Evolutionary conservation across 352 stramenopile genomes (phyloP), one percentile per base, ranked within the genome.

Genomic region (Globisporangium megalacanthum): DNA sequence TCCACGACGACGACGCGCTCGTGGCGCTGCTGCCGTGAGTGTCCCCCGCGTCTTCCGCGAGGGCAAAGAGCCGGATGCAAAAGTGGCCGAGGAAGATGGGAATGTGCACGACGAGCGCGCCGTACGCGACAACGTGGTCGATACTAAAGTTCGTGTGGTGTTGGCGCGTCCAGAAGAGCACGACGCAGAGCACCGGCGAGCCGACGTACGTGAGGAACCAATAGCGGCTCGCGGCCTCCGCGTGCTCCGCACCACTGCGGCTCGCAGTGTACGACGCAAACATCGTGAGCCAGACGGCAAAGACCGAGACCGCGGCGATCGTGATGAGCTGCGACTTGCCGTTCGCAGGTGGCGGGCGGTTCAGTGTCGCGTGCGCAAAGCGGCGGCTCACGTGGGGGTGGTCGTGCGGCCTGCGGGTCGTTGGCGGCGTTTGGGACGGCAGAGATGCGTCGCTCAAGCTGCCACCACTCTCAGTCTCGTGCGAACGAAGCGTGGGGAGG

Each of bases 81-180:
- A 94, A 68, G 45, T 94, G 84, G 3, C 84, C 84, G 22, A 94
- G 70, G 65, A 90, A 94, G 29, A 92, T 61, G 25, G 84, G 84
- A 0, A 94, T 51, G 51, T 94, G 84, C 13, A 91, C 76, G 31
- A 94, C 59, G n/a, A 94, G 48, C 9, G 76, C 65, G n/a, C 75
- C 77, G 65, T 92, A 94, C 5, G 77, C 70, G 47, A 90, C 71
- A 9, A 88, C 71, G 48, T 89, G 70, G 39, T 94, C 77, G 37
- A 92, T 87, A 53, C 70, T 78, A 61, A 83, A 73, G 39, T 58
- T 56, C 55, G 53, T 62, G 60, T 20, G 55, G 56, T 42, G 68
- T 59, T 69, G 70, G 3, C 77, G 72, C 22, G 72, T 72, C 47
- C 68, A 82, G 51, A 88, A 79, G 0, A 92, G 60, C 35, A 81